Conservation (phyloP, 2,329 filamentous ascomycete species). For the Cladobotryum protrusum region DNA sequence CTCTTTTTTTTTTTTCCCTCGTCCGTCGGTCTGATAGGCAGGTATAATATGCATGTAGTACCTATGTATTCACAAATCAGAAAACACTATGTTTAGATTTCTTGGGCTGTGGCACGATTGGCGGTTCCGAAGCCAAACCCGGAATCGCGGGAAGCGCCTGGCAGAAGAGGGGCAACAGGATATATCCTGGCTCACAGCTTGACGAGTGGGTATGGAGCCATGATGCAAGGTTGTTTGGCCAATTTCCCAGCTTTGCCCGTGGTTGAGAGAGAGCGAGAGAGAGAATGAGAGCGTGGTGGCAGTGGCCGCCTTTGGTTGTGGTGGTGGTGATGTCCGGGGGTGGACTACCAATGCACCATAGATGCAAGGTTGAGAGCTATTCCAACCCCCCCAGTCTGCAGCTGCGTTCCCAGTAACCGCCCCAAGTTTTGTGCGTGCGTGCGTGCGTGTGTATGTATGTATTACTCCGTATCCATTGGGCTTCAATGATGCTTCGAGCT, state of each 20-base stretch:
- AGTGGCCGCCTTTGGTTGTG: no score
- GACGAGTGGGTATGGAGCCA: conserved; percentile 8
- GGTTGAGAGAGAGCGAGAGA: conserved; percentile 11
- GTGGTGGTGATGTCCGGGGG: no score
- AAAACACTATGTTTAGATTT: not conserved
- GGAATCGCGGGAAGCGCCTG: conserved; percentile 9
- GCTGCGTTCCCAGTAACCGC: no score
- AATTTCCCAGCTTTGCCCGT: conserved; percentile 18
- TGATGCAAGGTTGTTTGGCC: conserved; percentile 11
- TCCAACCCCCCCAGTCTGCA: no score
- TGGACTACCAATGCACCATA: no score
- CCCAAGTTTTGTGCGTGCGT: no score
- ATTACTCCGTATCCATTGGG: no score
- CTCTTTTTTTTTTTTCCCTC: not conserved
- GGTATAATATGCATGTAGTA: no score
- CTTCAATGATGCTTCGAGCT: no score
- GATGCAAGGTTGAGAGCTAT: no score
- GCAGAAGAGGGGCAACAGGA: conserved; percentile 2
- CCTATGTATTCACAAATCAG: no score
- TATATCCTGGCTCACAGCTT: conserved; percentile 3
- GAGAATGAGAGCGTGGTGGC: not conserved
- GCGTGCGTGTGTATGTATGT: no score
- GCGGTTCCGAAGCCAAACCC: conserved; percentile 8
- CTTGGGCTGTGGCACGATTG: not conserved
- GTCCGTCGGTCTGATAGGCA: not conserved